Base-by-base conservation (phyloP, 2,329 filamentous ascomycete genomes). In the Graphium sp. region DNA sequence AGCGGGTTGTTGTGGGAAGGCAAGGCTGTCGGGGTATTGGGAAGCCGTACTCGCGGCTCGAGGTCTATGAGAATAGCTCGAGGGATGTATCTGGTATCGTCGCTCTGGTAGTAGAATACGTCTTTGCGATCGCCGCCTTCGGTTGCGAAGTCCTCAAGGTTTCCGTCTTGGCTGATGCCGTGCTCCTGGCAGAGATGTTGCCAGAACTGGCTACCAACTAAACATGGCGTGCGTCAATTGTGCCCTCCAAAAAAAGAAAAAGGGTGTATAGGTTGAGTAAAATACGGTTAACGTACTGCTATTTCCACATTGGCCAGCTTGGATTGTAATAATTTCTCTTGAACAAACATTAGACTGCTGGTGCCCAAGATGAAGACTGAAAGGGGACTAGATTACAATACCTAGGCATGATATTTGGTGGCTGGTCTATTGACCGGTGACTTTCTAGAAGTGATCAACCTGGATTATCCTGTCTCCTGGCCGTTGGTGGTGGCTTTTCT, bases 41-140 rank as follows among this genome's bases (percentile, higher is more conserved):
- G n/a, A 16, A 5, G 12, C 29, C 59, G 35, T 58, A 82, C 85
- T 38, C 89, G 70, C 15, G 89, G 89, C 54, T 98, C 89, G 22
- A 98, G 62, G 49, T 98, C 89, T 37, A 98, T 78, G 29, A 98
- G 62, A 43, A 98, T 95, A 26, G 89, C 87, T 47, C 89, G 73
- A 8, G 89, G 89, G 40, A 98, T 95, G 55, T 98, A 98, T 58
- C 89, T 72, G 34, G 89, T 98, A 50, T 98, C 89, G 61, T 98
- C 89, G 48, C 85, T 95, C 65, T 91, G 87, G 60, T 95, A 98
- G 67, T 93, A 95, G 59, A 95, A 95, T 35, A 98, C 89, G 55
- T 98, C 89, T 53, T 98, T 98, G 42, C 89, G 77, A 56, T 98
- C 89, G 40, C 87, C 85, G 47, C 89, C 89, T 53, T 95, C 89